Evolutionary conservation across 2,329 filamentous ascomycete genomes (phyloP).

Genomic region (Taxawa tesnikishii): DNA sequence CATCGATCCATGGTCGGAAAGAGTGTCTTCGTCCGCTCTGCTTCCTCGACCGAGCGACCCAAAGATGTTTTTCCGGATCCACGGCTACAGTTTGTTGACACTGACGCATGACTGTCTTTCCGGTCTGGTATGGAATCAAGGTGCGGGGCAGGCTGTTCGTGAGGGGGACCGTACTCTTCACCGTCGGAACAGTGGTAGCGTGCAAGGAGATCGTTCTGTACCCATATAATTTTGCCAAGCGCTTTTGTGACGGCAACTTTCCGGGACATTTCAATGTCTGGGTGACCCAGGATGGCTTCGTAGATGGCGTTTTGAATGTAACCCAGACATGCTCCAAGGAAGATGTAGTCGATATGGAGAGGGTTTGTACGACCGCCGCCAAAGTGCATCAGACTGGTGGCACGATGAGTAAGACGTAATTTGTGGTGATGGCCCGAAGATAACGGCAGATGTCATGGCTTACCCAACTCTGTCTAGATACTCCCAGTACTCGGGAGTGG

Average conservation of each 20-base stretch:
- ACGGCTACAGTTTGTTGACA: neutral
- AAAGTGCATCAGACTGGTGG: constrained; percentile 61
- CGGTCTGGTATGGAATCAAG: neutral
- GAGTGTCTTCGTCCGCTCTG: constrained; percentile 2
- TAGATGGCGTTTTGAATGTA: constrained; percentile 69
- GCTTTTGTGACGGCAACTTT: constrained; percentile 67
- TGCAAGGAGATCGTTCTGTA: constrained; percentile 78
- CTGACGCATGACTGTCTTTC: neutral
- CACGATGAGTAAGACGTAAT: neutral
- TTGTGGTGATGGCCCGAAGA: neutral
- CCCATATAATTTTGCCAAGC: constrained; percentile 72
- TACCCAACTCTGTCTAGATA: constrained; percentile 74
- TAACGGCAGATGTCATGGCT: constrained; percentile 13
- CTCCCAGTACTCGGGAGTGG: constrained; percentile 67
- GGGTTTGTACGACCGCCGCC: constrained; percentile 59
- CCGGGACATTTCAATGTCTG: constrained; percentile 50
- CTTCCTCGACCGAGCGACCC: constrained; percentile 6
- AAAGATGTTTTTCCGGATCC: constrained; percentile 5
- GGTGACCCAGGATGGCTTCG: constrained; percentile 63
- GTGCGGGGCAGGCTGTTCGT: constrained; percentile 2
- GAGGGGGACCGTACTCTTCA: too few species aligned
- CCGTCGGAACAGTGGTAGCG: constrained; percentile 49
- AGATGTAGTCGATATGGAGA: constrained; percentile 68
- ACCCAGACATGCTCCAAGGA: constrained; percentile 59
- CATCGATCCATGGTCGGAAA: constrained; percentile 2